phyloP scores from a whole-genome alignment of 441 rosid genomes.

The Populus hybrid region DNA sequence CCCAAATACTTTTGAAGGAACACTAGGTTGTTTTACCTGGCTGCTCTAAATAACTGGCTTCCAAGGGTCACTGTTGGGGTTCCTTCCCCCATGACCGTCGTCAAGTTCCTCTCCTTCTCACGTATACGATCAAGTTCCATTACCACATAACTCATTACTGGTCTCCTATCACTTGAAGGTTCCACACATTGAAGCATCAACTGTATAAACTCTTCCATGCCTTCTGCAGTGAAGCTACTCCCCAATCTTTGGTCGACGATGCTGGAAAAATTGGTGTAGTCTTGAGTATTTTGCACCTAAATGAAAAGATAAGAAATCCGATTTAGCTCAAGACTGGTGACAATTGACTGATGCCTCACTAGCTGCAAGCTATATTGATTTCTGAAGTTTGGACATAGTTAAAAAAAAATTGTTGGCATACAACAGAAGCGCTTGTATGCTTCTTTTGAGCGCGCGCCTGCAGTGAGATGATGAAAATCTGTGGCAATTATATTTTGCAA shows the following conservation, averaged over 20 bases:
- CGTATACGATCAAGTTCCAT: conserved; percentile 49
- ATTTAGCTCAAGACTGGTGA: not conserved
- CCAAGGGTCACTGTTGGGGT: conserved; percentile 46
- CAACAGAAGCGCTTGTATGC: not conserved
- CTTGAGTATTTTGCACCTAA: conserved; percentile 63
- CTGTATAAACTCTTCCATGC: conserved; percentile 38
- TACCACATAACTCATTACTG: conserved; percentile 42
- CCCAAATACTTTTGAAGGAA: conserved; percentile 10
- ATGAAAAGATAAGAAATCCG: not conserved
- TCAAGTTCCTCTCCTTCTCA: conserved; percentile 47
- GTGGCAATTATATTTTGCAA: not conserved
- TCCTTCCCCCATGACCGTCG: conserved; percentile 52
- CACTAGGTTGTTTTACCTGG: conserved; percentile 30
- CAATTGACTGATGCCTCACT: not conserved
- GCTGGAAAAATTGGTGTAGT: conserved; percentile 36
- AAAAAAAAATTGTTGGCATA: too few species aligned
- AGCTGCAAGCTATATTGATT: not conserved
- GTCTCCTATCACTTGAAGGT: conserved; percentile 40
- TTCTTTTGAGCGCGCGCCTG: not conserved
- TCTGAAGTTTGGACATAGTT: not conserved
- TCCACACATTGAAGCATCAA: conserved; percentile 42
- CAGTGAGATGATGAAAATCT: not conserved
- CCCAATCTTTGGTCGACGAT: conserved; percentile 41
- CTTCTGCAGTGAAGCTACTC: conserved; percentile 46
- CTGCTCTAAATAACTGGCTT: conserved; percentile 47